Base-by-base conservation (phyloP, 805 yeast genomes). In the Teunomyces tritomae region DNA sequence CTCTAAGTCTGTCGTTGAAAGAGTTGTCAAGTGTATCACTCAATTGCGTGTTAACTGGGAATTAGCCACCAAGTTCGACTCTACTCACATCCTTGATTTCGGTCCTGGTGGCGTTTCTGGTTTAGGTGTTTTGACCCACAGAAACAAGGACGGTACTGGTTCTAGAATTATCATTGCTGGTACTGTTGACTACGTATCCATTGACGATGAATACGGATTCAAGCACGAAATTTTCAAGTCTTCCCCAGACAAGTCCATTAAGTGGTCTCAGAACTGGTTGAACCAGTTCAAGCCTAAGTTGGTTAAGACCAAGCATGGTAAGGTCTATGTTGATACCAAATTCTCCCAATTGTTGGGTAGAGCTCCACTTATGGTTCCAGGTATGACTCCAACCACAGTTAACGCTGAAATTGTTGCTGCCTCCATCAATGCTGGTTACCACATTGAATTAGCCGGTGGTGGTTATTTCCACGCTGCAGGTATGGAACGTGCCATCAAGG, bases 61-160 rank as follows among this genome's bases (percentile, higher is more conserved):
- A 74, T 56, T 58, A 27, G 95, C 98, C 28, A 91, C 97, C 32
- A 65, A 80, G 55, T 89, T 88, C 67, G 67, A 79, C 42, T 80
- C 94, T 26, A 87, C 97, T 41, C 99, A 94, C 67, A 81, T 94
- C 59, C 69, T 94, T 53, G 99, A 94, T 73, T 94, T 94, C 60
- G 99, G 99, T 66, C 99, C 99, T 52, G 99, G 99, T 71, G 98
- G 98, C 59, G 84, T 89, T 33, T 88, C 97, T 39, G 99, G 99
- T 61, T 78, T 94, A 57, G 99, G 99, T 73, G 87, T 87, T 52
- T 79, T 94, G 59, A 94, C 99, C 49, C 97, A 90, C 73, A 86
- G 96, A 73, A 94, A 92, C 78, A 94, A 92, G 71, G 99, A 94
- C 61, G 99, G 99, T 70, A 89, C 97, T 45, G 99, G 99, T 71